phyloP scores from a whole-genome alignment of 805 yeast genomes.

The Candida methanosorbosa region DNA sequence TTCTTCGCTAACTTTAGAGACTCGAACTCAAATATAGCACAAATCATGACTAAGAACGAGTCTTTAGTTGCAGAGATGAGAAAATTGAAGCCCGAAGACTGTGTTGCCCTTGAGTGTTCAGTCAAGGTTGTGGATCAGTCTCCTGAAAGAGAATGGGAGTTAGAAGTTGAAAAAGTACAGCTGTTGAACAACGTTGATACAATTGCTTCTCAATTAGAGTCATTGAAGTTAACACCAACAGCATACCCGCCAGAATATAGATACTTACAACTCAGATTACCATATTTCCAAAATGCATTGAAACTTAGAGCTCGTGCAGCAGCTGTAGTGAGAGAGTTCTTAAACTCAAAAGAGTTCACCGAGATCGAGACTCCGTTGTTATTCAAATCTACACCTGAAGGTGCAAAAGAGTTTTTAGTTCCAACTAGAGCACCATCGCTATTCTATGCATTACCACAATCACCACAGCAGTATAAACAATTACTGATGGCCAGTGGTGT shows the following conservation, averaged over 20 bases:
- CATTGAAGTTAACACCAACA: constrained; percentile 41
- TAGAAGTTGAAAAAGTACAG: constrained; percentile 42
- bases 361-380: constrained; percentile 91
- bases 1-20: constrained; percentile 76
- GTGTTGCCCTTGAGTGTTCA: constrained; percentile 56
- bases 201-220: constrained; percentile 57
- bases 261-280: constrained; percentile 68
- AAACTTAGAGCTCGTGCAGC: constrained; percentile 50
- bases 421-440: constrained; percentile 62
- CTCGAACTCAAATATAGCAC: constrained; percentile 55
- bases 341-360: constrained; percentile 40
- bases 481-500: constrained; percentile 91
- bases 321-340: constrained; percentile 25
- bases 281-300: constrained; percentile 46
- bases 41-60: constrained; percentile 38
- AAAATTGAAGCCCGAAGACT: constrained; percentile 60
- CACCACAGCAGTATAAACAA: constrained; percentile 97
- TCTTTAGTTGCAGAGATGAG: constrained; percentile 30
- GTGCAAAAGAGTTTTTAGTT: constrained; percentile 91
- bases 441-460: constrained; percentile 91
- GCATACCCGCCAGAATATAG: constrained; percentile 75
- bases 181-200: constrained; percentile 58
- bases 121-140: constrained; percentile 19
- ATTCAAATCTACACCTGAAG: constrained; percentile 96
- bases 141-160: constrained; percentile 36